Conservation (phyloP, 2,329 filamentous ascomycete genomes). For the Aspergillus sp. region DNA sequence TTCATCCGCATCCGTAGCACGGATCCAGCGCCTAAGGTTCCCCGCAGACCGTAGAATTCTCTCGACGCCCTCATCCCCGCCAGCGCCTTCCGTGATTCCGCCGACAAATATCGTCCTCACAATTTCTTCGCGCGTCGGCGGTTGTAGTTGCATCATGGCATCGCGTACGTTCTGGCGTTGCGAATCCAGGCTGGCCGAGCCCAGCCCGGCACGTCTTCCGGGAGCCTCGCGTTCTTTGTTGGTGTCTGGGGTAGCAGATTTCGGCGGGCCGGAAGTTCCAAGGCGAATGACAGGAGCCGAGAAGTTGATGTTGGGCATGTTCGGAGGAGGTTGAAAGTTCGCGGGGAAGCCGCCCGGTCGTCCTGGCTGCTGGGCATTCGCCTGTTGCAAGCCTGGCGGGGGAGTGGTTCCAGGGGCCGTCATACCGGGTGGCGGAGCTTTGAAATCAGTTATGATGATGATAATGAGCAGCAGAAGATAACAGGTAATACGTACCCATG, state of each 20-base stretch:
- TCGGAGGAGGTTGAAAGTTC: slow-evolving; percentile 83
- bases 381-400: slow-evolving; percentile 74
- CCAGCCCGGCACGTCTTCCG: slow-evolving; percentile 56
- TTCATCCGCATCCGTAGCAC: slow-evolving; percentile 72
- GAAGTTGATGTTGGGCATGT: slow-evolving; percentile 98
- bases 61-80: slow-evolving; percentile 77
- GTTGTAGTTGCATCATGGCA: slow-evolving; percentile 68
- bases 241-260: slow-evolving; percentile 51
- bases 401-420: slow-evolving; percentile 74
- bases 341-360: slow-evolving; percentile 76
- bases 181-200: slow-evolving; percentile 64
- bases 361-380: slow-evolving; percentile 71
- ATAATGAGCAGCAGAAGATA: slow-evolving; percentile 1
- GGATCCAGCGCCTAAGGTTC: slow-evolving; percentile 79
- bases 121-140: slow-evolving; percentile 86
- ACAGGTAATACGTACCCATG: slow-evolving; percentile 62
- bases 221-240: slow-evolving; percentile 47
- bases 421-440: slow-evolving; percentile 78
- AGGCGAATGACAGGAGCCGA: slow-evolving; percentile 94
- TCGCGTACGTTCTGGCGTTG: slow-evolving; percentile 68
- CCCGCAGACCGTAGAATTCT: slow-evolving; percentile 75
- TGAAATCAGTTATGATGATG: slow-evolving; percentile 19
- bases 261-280: slow-evolving; percentile 70
- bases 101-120: slow-evolving; percentile 87
- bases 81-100: slow-evolving; percentile 75